Percentiles rank a stretch among this genome's conserved stretches.
Conservation (phyloP, 1,284 basidiomycete genomes). For the Papiliotrema terrestris region DNA sequence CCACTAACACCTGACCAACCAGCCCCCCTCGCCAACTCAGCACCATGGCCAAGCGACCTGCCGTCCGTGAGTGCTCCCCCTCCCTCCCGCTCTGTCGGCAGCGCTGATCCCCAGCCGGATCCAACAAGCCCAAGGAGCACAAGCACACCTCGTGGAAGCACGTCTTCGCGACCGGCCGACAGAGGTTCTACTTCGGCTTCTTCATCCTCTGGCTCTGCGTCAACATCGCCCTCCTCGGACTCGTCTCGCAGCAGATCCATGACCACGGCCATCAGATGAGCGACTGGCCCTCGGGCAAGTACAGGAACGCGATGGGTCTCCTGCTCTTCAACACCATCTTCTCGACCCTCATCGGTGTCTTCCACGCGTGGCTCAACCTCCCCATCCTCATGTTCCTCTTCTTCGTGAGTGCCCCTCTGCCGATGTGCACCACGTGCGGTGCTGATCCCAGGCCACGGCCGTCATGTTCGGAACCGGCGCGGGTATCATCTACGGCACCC, state of each 20-base stretch:
- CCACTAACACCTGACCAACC: too few species aligned
- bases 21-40: too few species aligned
- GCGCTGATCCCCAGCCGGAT: too few species aligned
- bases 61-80: too few species aligned
- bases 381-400: conserved; percentile 27
- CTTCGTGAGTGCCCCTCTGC: conserved; percentile 15
- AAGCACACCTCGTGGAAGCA: too few species aligned
- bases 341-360: conserved; percentile 28
- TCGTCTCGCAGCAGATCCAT: conserved; percentile 40
- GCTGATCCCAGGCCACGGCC: conserved; percentile 14
- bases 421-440: background rate
- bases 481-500: conserved; percentile 36
- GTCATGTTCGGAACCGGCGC: conserved; percentile 31
- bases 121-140: too few species aligned
- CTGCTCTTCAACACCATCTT: conserved; percentile 37
- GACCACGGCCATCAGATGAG: conserved; percentile 21
- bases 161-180: conserved; percentile 22
- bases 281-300: conserved; percentile 26
- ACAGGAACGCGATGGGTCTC: conserved; percentile 34
- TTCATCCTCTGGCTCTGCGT: conserved; percentile 56
- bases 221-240: conserved; percentile 49
- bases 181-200: conserved; percentile 52
- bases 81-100: too few species aligned
- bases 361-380: conserved; percentile 27
- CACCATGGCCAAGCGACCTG: too few species aligned